phyloP scores from a whole-genome alignment of 2,329 filamentous ascomycete species.

The Curvularia sp. region DNA sequence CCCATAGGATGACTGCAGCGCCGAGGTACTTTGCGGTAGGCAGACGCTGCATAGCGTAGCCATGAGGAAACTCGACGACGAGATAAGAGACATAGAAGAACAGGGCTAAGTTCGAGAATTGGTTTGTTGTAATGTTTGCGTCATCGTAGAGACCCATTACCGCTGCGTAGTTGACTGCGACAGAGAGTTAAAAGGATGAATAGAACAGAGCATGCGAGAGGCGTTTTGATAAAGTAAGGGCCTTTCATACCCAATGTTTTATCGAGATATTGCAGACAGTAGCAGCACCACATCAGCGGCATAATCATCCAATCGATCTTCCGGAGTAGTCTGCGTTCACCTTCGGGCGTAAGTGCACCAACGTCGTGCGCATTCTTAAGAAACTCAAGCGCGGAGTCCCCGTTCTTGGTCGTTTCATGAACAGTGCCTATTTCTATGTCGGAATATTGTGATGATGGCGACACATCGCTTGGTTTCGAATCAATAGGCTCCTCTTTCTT shows the following conservation, averaged over 20 bases:
- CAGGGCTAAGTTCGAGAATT: conserved; percentile 48
- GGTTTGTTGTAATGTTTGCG: conserved; percentile 44
- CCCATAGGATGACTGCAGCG: conserved; percentile 54
- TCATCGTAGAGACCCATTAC: conserved; percentile 52
- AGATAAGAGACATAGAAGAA: conserved; percentile 51
- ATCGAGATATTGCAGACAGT: conserved; percentile 52
- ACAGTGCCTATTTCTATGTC: conserved; percentile 23
- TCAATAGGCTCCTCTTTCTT: conserved; percentile 4
- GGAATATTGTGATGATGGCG: conserved; percentile 2
- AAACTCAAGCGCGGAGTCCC: conserved; percentile 35
- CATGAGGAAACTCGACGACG: conserved; percentile 51
- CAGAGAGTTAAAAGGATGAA: background rate
- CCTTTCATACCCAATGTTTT: conserved; percentile 51
- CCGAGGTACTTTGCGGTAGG: conserved; percentile 63
- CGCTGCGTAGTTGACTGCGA: conserved; percentile 50
- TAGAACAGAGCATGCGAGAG: background rate
- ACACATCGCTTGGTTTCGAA: conserved; percentile 6
- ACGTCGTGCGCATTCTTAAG: conserved; percentile 28
- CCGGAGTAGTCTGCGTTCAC: conserved; percentile 30
- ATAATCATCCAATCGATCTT: conserved; percentile 54
- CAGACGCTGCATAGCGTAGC: conserved; percentile 60
- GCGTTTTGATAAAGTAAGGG: background rate
- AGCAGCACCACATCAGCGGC: conserved; percentile 50
- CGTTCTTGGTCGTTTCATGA: conserved; percentile 21
- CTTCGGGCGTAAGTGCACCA: conserved; percentile 21